Conservation (phyloP, 768 basidiomycete species). For the Nevesoporus exiguus region DNA sequence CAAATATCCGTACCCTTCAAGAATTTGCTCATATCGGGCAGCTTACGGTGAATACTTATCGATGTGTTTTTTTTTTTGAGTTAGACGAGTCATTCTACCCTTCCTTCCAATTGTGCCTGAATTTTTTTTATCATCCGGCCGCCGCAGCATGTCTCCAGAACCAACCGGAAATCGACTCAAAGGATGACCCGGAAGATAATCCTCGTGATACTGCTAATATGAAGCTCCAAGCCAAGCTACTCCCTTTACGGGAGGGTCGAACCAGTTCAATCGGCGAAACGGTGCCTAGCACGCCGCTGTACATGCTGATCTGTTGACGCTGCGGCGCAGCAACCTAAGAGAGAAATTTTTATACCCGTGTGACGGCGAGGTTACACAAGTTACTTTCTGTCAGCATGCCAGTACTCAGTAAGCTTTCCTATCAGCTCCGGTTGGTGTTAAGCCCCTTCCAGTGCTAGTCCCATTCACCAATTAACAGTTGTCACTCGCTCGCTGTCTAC, state of each 20-base stretch:
- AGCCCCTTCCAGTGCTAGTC: no score
- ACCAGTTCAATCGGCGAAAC: conserved; percentile 2
- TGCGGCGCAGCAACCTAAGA: background rate
- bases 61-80: background rate
- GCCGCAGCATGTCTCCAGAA: background rate
- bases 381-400: no score
- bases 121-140: background rate
- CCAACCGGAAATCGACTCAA: background rate
- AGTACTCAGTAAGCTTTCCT: no score
- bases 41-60: background rate
- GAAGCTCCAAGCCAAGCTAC: background rate
- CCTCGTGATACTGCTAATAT: no score
- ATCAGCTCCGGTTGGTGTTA: no score
- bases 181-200: background rate
- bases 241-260: background rate
- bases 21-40: background rate
- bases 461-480: no score
- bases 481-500: background rate
- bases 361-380: no score
- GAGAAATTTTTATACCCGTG: background rate
- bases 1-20: background rate
- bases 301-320: background rate
- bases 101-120: background rate
- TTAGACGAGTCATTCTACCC: background rate
- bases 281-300: background rate